These are phyloP conservation scores for Beauveria medogensis DNA, from an alignment of 2,329 filamentous ascomycete species.

Conservation along the genomic window DNA sequence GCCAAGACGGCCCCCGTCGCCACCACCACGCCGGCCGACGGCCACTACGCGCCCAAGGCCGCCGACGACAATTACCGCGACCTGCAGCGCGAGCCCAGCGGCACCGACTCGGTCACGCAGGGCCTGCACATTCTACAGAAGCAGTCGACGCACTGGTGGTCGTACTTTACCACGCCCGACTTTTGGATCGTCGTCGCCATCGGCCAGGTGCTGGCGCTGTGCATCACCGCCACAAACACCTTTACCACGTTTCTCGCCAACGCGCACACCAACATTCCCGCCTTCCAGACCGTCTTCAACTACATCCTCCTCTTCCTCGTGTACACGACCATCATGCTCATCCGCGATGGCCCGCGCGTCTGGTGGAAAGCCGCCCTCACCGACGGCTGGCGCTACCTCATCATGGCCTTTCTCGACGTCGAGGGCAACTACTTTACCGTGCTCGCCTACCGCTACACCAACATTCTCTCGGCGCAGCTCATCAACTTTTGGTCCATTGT, in stretches of 20 bases:
- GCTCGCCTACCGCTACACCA: slow-evolving; percentile 86
- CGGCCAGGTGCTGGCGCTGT: slow-evolving; percentile 78
- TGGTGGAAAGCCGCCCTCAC: slow-evolving; percentile 56
- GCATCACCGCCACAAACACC: slow-evolving; percentile 89
- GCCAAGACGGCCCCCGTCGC: slow-evolving; percentile 11
- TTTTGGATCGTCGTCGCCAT: slow-evolving; percentile 80
- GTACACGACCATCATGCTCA: slow-evolving; percentile 73
- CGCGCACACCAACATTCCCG: slow-evolving; percentile 70
- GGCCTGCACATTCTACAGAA: slow-evolving; percentile 49
- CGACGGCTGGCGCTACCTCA: slow-evolving; percentile 89
- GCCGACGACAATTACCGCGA: neutral
- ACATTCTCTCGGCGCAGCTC: slow-evolving; percentile 83
- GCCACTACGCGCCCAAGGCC: neutral
- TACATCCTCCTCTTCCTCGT: slow-evolving; percentile 77
- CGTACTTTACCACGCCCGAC: slow-evolving; percentile 74
- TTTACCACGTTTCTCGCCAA: slow-evolving; percentile 67
- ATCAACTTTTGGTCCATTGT: slow-evolving; percentile 99
- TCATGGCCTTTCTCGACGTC: slow-evolving; percentile 88
- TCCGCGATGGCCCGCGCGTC: slow-evolving; percentile 66
- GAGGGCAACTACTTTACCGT: slow-evolving; percentile 98
- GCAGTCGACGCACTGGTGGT: slow-evolving; percentile 50
- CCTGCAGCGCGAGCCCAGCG: neutral
- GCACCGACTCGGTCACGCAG: slow-evolving; percentile 33
- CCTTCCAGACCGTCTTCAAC: slow-evolving; percentile 94
- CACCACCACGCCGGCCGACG: slow-evolving; percentile 10